Evolutionary conservation across 768 basidiomycete species (phyloP).

Genomic region (Lactarius psammicola): DNA sequence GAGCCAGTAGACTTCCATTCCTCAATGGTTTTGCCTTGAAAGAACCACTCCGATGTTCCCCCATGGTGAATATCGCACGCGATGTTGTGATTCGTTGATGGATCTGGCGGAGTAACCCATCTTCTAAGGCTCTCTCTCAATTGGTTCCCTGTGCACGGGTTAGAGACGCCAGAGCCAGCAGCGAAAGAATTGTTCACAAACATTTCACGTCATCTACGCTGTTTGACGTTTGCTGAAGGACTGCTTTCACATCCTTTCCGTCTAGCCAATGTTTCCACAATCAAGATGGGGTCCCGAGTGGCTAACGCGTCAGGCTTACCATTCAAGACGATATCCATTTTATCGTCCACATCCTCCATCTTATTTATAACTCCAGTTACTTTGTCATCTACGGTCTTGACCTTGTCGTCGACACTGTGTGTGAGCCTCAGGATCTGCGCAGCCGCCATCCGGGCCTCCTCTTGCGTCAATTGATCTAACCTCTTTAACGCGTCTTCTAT

Average conservation of each 20-base stretch:
- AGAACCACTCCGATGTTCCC: too few relatives aligned
- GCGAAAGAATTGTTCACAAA: too few relatives aligned
- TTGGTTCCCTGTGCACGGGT: too few relatives aligned
- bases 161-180: too few relatives aligned
- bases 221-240: background rate
- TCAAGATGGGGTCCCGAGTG: background rate
- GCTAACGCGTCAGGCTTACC: background rate
- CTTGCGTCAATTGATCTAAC: background rate
- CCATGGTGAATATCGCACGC: too few relatives aligned
- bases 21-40: too few relatives aligned
- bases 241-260: background rate
- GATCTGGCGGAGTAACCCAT: too few relatives aligned
- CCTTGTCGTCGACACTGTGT: background rate
- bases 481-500: background rate
- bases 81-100: too few relatives aligned
- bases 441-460: background rate
- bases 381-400: background rate
- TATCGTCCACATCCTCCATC: background rate
- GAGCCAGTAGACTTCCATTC: too few relatives aligned
- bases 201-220: too few relatives aligned
- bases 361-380: background rate
- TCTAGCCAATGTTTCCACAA: background rate
- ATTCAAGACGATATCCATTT: background rate
- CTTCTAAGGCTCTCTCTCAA: too few relatives aligned
- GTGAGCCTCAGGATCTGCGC: background rate